phyloP scores from a whole-genome alignment of 2,329 filamentous ascomycete genomes.

The Aspergillus quadricinctus region DNA sequence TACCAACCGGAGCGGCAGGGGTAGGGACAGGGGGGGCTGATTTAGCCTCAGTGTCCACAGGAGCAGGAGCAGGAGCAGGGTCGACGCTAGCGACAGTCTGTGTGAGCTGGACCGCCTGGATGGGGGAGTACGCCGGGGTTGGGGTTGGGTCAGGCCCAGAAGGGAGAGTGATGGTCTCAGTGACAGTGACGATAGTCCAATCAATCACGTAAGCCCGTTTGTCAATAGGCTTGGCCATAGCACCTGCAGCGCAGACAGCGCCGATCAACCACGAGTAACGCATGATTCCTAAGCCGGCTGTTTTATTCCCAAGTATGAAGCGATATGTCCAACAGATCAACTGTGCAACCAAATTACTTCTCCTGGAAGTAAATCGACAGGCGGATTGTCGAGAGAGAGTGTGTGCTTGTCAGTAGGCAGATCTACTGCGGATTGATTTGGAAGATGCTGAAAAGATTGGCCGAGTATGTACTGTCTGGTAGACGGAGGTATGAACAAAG shows the following conservation, averaged over 20 bases:
- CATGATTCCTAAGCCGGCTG: slow-evolving; percentile 20
- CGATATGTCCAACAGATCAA: slow-evolving; percentile 27
- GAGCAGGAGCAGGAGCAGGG: background rate
- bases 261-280: slow-evolving; percentile 32
- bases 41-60: slow-evolving; percentile 1
- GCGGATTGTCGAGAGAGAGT: slow-evolving; percentile 7
- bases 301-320: slow-evolving; percentile 8
- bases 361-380: slow-evolving; percentile 30
- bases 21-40: background rate
- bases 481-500: slow-evolving; percentile 17
- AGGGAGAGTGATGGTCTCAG: slow-evolving; percentile 29
- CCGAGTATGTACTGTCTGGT: slow-evolving; percentile 11
- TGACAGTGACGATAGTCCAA: slow-evolving; percentile 34
- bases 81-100: background rate
- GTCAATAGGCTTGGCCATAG: slow-evolving; percentile 29
- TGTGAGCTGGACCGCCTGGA: slow-evolving; percentile 1
- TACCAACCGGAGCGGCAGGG: background rate
- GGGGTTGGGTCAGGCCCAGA: slow-evolving; percentile 11
- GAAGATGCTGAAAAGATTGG: background rate
- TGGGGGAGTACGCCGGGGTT: slow-evolving; percentile 3
- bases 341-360: slow-evolving; percentile 29
- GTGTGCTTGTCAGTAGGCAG: slow-evolving; percentile 23
- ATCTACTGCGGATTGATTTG: slow-evolving; percentile 28
- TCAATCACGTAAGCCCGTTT: slow-evolving; percentile 36
- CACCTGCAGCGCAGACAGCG: slow-evolving; percentile 33